Base-by-base conservation (phyloP, 1,284 basidiomycete species). In the Phylloporus sp. region DNA sequence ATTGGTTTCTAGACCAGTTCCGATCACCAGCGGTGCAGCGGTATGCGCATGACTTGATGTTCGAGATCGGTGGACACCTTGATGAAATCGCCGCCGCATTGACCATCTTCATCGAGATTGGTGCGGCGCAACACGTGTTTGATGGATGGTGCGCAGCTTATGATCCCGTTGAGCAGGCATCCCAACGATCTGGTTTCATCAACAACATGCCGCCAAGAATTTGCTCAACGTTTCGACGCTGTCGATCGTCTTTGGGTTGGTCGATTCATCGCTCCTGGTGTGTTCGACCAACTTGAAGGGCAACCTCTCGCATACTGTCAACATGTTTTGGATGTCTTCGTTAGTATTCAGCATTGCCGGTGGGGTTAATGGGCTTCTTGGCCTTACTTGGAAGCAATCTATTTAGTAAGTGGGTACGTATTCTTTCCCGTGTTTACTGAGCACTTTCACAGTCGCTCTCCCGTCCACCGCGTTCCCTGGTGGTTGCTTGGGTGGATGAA, bases 261-360 rank as follows among this genome's bases (percentile, higher is more conserved):
- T 88, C 65, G 85, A 86, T 5, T 88, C 86, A 15, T 84, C 85
- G 7, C 86, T 83, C 1, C 75, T 89, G 73, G 86, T 83, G 67
- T 86, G 84, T 67, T 87, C 88, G 6, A 82, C 43, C 67, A 25
- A 49, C 70, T 66, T 68, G 76, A 57, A 70, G 77, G 73, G 66
- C 27, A 66, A 4, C 12, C 62, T 80, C 12, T 63, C 70, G n/a
- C 77, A 82, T 35, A 76, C 79, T 17, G 87, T 89, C 55, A 89
- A 89, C 72, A 81, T 81, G 3, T 86, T 90, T 70, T 89, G 88
- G 88, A 87, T 90, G 72, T 85, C 83, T 3, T 89, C 88, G 0
- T 73, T 89, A 64, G 81, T 90, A 3, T 86, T 90, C 74, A 88
- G 86, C 62, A 88, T 90, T 43, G 87, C 86, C 4, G 84, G 85